Evolutionary conservation across 73 alveolate species (phyloP).

Genomic region (Tetrahymena thermophila): DNA sequence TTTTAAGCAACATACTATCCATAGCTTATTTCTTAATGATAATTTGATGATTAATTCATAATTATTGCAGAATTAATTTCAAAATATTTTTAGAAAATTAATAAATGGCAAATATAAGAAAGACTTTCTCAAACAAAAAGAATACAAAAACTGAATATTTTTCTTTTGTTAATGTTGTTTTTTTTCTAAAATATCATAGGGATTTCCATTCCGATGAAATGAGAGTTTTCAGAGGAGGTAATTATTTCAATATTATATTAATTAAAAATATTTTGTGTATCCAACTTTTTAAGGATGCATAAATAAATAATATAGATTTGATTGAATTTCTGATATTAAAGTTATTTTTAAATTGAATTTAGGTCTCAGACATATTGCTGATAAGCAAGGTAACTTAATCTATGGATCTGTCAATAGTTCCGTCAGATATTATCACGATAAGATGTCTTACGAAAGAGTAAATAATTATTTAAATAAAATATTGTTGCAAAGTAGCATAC

Average conservation of each 20-base stretch:
- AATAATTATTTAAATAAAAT: not conserved
- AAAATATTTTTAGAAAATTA: not conserved
- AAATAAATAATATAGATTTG: not conserved
- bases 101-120: not conserved
- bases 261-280: not conserved
- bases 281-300: not conserved
- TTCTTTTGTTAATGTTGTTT: not conserved
- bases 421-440: constrained; percentile 31
- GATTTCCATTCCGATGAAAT: constrained; percentile 40
- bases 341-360: not conserved
- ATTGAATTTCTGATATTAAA: not conserved
- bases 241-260: not conserved
- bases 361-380: constrained; percentile 43
- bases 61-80: not conserved
- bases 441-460: constrained; percentile 43
- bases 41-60: not conserved
- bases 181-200: not conserved
- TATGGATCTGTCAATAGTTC: constrained; percentile 12
- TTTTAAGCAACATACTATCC: not conserved
- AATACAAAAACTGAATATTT: not conserved
- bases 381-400: not conserved
- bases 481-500: not conserved
- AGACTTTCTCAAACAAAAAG: not conserved
- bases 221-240: constrained; percentile 41
- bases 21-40: not conserved